These are phyloP conservation scores for Hemerocallis citrina DNA, from an alignment of 106 monocot genomes.

Conservation along the genomic window DNA sequence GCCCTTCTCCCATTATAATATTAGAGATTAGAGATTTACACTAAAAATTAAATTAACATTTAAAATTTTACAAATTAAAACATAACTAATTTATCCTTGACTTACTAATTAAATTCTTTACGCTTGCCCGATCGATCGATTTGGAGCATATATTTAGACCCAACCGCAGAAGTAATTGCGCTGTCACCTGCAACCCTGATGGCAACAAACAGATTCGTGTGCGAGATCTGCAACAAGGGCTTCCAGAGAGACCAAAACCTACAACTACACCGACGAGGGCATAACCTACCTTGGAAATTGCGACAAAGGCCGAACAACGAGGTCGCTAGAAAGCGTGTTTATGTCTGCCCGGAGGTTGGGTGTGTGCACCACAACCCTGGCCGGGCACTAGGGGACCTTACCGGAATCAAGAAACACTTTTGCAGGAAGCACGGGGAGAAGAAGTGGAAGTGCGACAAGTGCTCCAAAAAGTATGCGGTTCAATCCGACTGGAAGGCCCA, in stretches of 20 bases:
- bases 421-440: constrained; percentile 84
- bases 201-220: constrained; percentile 87
- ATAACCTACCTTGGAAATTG: constrained; percentile 98
- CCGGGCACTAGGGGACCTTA: constrained; percentile 67
- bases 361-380: constrained; percentile 59
- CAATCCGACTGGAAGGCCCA: constrained; percentile 85
- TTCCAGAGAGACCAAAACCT: constrained; percentile 98
- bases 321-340: constrained; percentile 41
- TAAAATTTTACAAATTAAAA: too few species aligned
- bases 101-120: too few species aligned
- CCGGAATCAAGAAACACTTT: constrained; percentile 87
- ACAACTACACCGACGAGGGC: constrained; percentile 93
- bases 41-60: too few species aligned
- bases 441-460: constrained; percentile 87
- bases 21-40: too few species aligned
- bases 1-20: too few species aligned
- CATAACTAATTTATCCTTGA: too few species aligned
- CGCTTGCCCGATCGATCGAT: too few species aligned
- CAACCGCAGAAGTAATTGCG: constrained; percentile 88
- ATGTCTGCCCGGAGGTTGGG: constrained; percentile 63
- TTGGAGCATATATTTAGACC: too few species aligned
- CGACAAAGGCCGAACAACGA: constrained; percentile 18
- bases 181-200: constrained; percentile 78
- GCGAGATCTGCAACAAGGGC: constrained; percentile 95
- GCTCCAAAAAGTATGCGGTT: constrained; percentile 75